Percentiles rank a stretch among this genome's conserved stretches.
phyloP scores from a whole-genome alignment of 257 asterid genomes.

The Solanum ahanhuiri region DNA sequence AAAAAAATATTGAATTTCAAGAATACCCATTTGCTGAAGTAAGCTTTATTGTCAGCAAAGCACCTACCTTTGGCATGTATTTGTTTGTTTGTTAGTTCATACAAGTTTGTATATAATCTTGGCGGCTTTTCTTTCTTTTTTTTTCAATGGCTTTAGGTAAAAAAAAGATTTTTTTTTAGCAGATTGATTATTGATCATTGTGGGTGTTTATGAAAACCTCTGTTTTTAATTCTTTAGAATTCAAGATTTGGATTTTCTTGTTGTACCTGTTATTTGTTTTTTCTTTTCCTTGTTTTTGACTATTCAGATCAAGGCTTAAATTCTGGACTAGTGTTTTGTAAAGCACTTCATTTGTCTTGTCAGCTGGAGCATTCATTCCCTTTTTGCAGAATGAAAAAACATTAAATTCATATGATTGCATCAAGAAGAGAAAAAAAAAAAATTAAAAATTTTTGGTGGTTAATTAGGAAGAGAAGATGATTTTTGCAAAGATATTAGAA shows the following conservation, averaged over 20 bases:
- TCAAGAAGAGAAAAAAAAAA: neutral
- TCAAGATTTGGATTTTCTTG: slow-evolving; percentile 35
- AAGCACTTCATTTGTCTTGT: slow-evolving; percentile 14
- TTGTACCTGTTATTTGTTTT: slow-evolving; percentile 20
- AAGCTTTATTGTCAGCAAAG: slow-evolving; percentile 18
- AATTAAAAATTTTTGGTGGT: neutral
- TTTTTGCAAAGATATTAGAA: slow-evolving; percentile 24
- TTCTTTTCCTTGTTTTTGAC: neutral
- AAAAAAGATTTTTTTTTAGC: neutral
- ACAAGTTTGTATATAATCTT: slow-evolving; percentile 29
- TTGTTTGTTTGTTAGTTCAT: slow-evolving; percentile 29
- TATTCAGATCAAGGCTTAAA: neutral
- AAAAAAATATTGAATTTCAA: neutral
- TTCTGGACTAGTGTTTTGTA: slow-evolving; percentile 17
- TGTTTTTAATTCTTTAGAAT: slow-evolving; percentile 19
- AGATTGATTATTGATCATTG: neutral
- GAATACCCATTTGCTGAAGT: slow-evolving; percentile 3
- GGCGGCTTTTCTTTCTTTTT: slow-evolving; percentile 32
- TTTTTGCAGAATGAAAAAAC: neutral
- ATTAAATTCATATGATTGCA: slow-evolving; percentile 6
- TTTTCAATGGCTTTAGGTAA: slow-evolving; percentile 51
- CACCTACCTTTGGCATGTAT: slow-evolving; percentile 28
- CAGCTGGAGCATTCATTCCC: slow-evolving; percentile 9
- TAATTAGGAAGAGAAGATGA: slow-evolving; percentile 27
- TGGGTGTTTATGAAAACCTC: slow-evolving; percentile 4